A percentile compares a stretch with the other conserved stretches of the same genome.
Conservation (phyloP, 257 asterid genomes). For the Petunia axillaris region DNA sequence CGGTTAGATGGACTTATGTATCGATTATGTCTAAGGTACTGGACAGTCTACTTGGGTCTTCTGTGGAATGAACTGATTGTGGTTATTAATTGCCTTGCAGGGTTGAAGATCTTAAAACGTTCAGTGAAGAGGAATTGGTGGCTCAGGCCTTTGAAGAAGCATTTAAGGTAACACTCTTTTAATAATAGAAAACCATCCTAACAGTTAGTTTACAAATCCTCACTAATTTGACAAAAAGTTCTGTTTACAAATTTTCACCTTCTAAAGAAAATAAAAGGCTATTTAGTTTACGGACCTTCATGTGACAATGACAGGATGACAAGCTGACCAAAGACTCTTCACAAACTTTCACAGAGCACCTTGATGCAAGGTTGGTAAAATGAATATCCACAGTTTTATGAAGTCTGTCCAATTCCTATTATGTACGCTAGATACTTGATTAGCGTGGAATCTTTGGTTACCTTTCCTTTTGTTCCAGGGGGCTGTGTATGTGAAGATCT, state of each 20-base stretch:
- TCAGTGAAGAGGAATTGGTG: slow-evolving; percentile 78
- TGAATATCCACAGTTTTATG: background rate
- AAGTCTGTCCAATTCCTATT: background rate
- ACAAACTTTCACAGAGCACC: slow-evolving; percentile 38
- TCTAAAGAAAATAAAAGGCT: background rate
- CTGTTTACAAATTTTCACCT: background rate
- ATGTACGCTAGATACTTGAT: background rate
- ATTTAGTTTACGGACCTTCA: background rate
- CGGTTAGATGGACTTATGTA: background rate
- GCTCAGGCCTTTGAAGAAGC: slow-evolving; percentile 81
- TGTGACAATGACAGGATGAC: slow-evolving; percentile 49
- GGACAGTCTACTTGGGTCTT: background rate
- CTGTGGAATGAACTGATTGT: slow-evolving; percentile 9
- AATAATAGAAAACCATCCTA: background rate
- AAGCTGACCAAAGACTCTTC: slow-evolving; percentile 41
- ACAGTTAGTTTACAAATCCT: slow-evolving; percentile 24
- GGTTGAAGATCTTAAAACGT: slow-evolving; percentile 79
- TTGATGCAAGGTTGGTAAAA: slow-evolving; percentile 50
- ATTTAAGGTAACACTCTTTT: slow-evolving; percentile 56
- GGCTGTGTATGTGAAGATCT: background rate
- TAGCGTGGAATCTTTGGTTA: background rate
- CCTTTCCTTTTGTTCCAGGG: background rate
- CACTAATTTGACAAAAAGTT: background rate
- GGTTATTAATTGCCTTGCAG: slow-evolving; percentile 42
- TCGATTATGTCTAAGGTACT: background rate